phyloP scores from a whole-genome alignment of 768 basidiomycete genomes.

The Podaxis sp. region DNA sequence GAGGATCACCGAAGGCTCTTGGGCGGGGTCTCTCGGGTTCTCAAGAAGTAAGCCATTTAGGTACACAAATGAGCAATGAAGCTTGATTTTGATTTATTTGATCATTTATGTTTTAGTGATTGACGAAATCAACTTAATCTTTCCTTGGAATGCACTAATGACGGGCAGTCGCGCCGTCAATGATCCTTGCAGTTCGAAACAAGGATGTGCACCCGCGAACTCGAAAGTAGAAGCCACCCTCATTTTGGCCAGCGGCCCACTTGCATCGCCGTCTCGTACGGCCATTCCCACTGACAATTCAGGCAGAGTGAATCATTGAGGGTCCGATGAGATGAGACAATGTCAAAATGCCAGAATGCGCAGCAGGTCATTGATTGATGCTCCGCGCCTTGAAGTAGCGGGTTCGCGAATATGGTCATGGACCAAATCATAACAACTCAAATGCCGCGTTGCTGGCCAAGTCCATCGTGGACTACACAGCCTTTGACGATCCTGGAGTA shows the following conservation, averaged over 20 bases:
- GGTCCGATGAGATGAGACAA: constrained; percentile 2
- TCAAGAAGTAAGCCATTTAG: neutral
- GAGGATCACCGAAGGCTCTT: constrained; percentile 12
- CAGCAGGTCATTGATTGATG: constrained; percentile 8
- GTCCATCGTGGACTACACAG: neutral
- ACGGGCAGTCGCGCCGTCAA: neutral
- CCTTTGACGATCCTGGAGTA: constrained; percentile 1
- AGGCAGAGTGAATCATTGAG: neutral
- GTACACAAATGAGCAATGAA: neutral
- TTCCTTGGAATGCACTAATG: neutral
- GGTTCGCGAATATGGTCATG: neutral
- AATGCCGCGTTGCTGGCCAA: neutral
- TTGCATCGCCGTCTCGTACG: neutral
- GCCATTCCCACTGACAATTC: neutral
- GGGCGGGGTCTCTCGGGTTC: constrained; percentile 3
- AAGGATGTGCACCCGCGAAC: neutral
- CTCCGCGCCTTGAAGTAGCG: neutral
- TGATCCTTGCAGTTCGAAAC: constrained; percentile 10
- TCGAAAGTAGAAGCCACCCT: neutral
- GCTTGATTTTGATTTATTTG: neutral
- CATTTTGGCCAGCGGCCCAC: constrained; percentile 5
- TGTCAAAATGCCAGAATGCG: constrained; percentile 6
- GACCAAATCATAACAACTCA: neutral
- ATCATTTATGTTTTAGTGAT: neutral
- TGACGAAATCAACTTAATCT: neutral